Conservation (phyloP, 2,329 filamentous ascomycete species). For the Fusarium drepaniforme region DNA sequence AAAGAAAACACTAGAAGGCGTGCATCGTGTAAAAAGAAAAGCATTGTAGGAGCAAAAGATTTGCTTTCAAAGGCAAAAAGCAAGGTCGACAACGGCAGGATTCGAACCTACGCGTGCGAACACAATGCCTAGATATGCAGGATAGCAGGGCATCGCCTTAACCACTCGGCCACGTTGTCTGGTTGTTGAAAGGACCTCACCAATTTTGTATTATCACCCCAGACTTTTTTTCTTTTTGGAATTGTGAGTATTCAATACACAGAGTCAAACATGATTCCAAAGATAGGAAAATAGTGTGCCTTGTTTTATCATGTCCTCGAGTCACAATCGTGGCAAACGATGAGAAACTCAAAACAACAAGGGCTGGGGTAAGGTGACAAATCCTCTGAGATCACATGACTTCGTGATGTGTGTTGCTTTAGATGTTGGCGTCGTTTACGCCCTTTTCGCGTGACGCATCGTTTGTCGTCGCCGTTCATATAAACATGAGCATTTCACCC, state of each 20-base stretch:
- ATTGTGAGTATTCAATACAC: neutral
- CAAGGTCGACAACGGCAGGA: neutral
- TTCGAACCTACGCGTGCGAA: neutral
- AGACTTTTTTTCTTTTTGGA: no score
- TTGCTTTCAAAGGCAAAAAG: neutral
- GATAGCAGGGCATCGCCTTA: slow-evolving; percentile 1
- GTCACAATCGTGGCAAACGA: neutral
- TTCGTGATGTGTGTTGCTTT: slow-evolving; percentile 46
- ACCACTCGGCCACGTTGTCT: slow-evolving; percentile 1
- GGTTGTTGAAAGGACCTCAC: neutral
- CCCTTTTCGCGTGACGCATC: slow-evolving; percentile 36
- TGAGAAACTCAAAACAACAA: neutral
- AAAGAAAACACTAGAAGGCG: neutral
- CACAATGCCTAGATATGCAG: neutral
- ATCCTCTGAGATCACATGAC: slow-evolving; percentile 40
- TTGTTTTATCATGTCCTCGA: neutral
- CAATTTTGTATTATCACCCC: no score
- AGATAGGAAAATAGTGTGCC: neutral
- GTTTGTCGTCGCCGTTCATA: neutral
- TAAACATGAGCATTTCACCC: neutral
- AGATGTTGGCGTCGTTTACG: slow-evolving; percentile 39
- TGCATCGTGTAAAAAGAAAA: neutral
- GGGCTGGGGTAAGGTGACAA: neutral
- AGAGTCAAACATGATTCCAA: neutral
- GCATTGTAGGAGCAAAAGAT: neutral